Percentiles rank a stretch among this genome's conserved stretches.
Evolutionary conservation across 352 stramenopile species (phyloP).

Genomic region (Pythium pectinolyticum): DNA sequence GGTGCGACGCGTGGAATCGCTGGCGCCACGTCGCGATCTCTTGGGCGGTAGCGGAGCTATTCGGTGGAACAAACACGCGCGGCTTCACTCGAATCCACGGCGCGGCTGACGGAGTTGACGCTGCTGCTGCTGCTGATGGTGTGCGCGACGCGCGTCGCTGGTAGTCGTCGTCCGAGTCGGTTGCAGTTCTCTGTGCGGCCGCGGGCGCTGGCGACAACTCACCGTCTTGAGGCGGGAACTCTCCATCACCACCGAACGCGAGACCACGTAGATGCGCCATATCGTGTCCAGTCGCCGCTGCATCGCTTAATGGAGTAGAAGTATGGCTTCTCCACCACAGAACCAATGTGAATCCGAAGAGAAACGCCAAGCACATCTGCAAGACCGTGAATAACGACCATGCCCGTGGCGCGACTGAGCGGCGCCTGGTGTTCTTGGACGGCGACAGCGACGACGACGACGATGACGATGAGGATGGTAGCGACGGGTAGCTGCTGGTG

Average conservation of each 20-base stretch:
- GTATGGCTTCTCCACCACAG: too few species aligned
- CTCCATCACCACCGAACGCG: neutral
- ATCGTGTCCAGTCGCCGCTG: constrained; percentile 6
- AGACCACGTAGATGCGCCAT: constrained; percentile 15
- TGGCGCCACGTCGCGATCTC: constrained; percentile 40
- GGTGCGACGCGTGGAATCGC: constrained; percentile 44
- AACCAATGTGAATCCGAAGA: constrained; percentile 42
- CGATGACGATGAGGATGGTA: neutral
- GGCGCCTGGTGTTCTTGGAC: neutral
- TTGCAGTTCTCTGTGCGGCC: too few species aligned
- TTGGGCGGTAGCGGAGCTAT: constrained; percentile 24
- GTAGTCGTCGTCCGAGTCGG: too few species aligned
- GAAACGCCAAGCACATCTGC: constrained; percentile 40
- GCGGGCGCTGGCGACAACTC: neutral
- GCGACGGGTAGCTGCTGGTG: neutral
- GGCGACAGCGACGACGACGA: constrained; percentile 3
- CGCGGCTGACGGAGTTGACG: neutral
- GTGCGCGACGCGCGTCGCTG: neutral
- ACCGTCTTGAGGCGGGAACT: neutral
- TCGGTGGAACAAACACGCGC: constrained; percentile 30
- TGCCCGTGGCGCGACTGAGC: neutral
- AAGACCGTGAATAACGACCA: constrained; percentile 39
- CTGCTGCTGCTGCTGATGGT: neutral
- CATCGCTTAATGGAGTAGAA: constrained; percentile 43
- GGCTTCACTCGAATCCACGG: neutral